A percentile compares a stretch with the other conserved stretches of the same genome.
Evolutionary conservation across 371 early-diverging fungal species (phyloP).

Genomic region (Mucor indicus): DNA sequence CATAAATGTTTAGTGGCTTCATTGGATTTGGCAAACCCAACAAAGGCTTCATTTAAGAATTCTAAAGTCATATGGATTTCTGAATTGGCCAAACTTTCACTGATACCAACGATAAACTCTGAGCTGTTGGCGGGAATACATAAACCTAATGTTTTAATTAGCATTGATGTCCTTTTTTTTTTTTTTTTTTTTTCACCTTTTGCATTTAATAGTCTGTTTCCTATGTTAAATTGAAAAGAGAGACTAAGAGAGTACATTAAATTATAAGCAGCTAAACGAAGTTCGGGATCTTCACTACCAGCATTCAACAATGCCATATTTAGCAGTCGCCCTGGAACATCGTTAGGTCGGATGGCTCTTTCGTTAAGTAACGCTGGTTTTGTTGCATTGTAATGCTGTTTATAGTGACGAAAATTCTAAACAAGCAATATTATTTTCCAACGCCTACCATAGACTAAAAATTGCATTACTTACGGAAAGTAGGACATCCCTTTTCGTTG

Average conservation of each 20-base stretch:
- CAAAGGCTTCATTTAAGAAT: constrained; percentile 82
- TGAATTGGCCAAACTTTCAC: constrained; percentile 72
- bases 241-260: constrained; percentile 77
- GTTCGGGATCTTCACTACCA: constrained; percentile 72
- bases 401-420: constrained; percentile 63
- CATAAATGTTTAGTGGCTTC: constrained; percentile 73
- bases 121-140: constrained; percentile 89
- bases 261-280: constrained; percentile 86
- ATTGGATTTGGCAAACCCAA: constrained; percentile 76
- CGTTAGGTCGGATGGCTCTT: constrained; percentile 77
- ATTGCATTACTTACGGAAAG: too few species aligned
- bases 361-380: constrained; percentile 61
- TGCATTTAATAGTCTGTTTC: constrained; percentile 76
- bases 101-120: constrained; percentile 76
- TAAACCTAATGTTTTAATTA: constrained; percentile 50
- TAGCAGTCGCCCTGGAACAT: constrained; percentile 88
- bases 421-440: too few species aligned
- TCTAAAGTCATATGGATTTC: constrained; percentile 85
- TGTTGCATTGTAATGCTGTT: constrained; percentile 66
- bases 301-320: constrained; percentile 90
- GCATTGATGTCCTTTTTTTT: neutral
- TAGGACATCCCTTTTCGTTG: constrained; percentile 72
- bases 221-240: constrained; percentile 80
- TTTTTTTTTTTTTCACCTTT: constrained; percentile 58
- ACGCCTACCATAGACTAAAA: too few species aligned